A percentile compares a stretch with the other conserved stretches of the same genome.
phyloP scores from a whole-genome alignment of 495 filamentous ascomycete genomes.

The Tetracladium setigerum region DNA sequence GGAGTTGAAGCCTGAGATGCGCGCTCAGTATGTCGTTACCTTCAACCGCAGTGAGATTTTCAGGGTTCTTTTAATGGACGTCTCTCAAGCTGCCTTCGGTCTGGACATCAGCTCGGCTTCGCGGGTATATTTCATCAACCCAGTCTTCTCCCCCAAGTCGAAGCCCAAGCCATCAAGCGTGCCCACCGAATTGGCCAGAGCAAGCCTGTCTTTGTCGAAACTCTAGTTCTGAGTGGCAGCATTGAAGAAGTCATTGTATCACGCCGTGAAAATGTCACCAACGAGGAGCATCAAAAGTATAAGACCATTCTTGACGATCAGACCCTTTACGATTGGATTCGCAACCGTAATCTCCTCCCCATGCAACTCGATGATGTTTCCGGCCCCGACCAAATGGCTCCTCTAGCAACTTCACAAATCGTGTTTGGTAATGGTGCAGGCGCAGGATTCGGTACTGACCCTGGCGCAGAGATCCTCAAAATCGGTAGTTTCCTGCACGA shows the following conservation, averaged over 20 bases:
- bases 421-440: conserved; percentile 43
- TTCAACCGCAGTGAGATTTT: conserved; percentile 63
- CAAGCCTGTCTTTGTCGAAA: conserved; percentile 77
- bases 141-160: conserved; percentile 80
- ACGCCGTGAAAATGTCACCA: conserved; percentile 68
- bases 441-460: neutral
- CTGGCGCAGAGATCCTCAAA: conserved; percentile 8
- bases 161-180: conserved; percentile 88
- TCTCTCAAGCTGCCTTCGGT: conserved; percentile 79
- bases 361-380: conserved; percentile 38
- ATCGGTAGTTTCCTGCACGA: too few relatives aligned
- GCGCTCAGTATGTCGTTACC: conserved; percentile 63
- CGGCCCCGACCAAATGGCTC: conserved; percentile 47
- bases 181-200: conserved; percentile 84
- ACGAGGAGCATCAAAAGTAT: conserved; percentile 59
- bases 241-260: conserved; percentile 80
- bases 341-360: conserved; percentile 57
- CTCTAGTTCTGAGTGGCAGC: conserved; percentile 70
- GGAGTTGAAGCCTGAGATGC: conserved; percentile 48
- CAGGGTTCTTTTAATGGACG: conserved; percentile 81
- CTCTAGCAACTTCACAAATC: conserved; percentile 41
- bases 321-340: conserved; percentile 71
- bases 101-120: conserved; percentile 77
- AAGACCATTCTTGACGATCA: conserved; percentile 68
- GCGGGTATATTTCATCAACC: conserved; percentile 86